Evolutionary conservation across 805 yeast species (phyloP).

Genomic region (Spathaspora passalidarum): DNA sequence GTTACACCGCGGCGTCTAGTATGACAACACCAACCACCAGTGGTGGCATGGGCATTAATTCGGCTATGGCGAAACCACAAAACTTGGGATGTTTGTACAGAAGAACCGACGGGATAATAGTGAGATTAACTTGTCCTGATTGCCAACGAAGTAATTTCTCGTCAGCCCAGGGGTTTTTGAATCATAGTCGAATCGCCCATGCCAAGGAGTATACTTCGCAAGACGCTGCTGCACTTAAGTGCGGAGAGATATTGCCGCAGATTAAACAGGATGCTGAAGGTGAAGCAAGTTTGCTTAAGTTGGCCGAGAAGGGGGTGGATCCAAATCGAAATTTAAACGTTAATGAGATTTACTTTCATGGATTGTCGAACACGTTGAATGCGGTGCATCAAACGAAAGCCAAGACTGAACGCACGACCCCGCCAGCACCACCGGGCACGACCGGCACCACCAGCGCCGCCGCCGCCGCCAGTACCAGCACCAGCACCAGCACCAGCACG

Average conservation of each 20-base stretch:
- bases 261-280: conserved; percentile 59
- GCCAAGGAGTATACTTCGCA: conserved; percentile 67
- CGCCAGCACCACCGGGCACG: background rate
- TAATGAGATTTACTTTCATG: conserved; percentile 34
- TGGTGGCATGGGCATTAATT: background rate
- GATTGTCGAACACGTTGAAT: conserved; percentile 15
- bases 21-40: background rate
- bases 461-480: background rate
- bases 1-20: conserved; percentile 20
- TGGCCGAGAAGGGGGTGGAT: conserved; percentile 36
- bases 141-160: conserved; percentile 71
- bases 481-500: no score
- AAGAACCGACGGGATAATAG: conserved; percentile 68
- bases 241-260: conserved; percentile 55
- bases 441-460: background rate
- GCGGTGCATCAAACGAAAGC: background rate
- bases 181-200: conserved; percentile 75
- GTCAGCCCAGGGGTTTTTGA: conserved; percentile 76
- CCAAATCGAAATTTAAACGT: conserved; percentile 41
- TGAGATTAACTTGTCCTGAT: conserved; percentile 62
- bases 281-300: conserved; percentile 28
- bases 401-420: background rate
- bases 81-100: conserved; percentile 53
- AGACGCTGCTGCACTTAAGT: conserved; percentile 67
- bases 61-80: conserved; percentile 10